These are phyloP conservation scores for Oropetium thomaeum DNA, from an alignment of 176 grass and related monocot species.

Conservation along the genomic window DNA sequence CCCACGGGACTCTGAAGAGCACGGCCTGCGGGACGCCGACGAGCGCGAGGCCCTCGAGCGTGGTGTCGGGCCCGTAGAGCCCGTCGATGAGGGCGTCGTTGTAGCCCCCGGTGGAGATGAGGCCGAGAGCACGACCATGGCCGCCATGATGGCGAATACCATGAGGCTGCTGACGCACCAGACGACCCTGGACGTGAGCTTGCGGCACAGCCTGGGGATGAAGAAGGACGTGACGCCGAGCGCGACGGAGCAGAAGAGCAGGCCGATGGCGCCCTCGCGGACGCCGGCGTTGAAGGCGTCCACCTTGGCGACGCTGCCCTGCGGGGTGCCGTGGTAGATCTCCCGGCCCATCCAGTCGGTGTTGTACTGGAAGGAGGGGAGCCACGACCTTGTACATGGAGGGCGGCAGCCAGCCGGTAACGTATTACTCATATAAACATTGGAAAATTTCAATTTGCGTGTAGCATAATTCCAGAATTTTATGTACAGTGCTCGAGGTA, in stretches of 20 bases:
- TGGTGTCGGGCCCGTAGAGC: constrained; percentile 24
- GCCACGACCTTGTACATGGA: constrained; percentile 67
- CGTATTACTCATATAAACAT: no score
- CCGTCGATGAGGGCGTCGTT: not conserved
- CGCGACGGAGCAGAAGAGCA: constrained; percentile 59
- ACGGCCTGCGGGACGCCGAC: no score
- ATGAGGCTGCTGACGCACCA: constrained; percentile 50
- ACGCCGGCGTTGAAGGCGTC: constrained; percentile 34
- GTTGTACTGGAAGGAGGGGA: constrained; percentile 70
- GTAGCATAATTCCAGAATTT: no score
- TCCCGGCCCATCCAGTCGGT: constrained; percentile 81
- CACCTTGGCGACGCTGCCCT: not conserved
- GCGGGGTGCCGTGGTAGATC: constrained; percentile 47
- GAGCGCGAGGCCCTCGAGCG: constrained; percentile 17
- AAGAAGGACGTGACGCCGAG: constrained; percentile 47
- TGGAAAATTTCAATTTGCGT: no score
- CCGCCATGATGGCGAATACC: constrained; percentile 26
- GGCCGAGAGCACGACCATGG: constrained; percentile 27
- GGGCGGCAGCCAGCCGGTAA: no score
- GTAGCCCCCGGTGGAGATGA: constrained; percentile 44
- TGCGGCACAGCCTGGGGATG: constrained; percentile 52
- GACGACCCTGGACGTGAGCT: constrained; percentile 47
- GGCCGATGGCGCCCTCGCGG: constrained; percentile 56
- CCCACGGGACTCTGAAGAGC: constrained; percentile 51
- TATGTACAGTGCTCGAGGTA: no score